These are phyloP conservation scores for Sarcomyxa edulis DNA, from an alignment of 768 basidiomycete species.

Conservation along the genomic window DNA sequence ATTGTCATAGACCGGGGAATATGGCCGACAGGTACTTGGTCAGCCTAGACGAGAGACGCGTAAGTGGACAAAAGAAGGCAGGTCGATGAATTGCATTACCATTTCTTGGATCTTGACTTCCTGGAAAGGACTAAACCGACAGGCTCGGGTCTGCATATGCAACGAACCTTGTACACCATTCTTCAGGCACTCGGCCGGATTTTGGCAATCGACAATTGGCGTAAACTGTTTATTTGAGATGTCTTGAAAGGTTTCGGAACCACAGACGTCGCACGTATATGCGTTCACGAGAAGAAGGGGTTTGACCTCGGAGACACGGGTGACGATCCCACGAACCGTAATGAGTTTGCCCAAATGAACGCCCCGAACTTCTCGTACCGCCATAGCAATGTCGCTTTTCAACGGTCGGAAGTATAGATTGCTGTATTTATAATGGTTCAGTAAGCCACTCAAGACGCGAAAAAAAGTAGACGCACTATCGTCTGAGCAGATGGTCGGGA, in stretches of 20 bases:
- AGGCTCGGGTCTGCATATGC: constrained; percentile 98
- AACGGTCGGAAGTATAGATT: constrained; percentile 93
- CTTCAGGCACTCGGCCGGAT: constrained; percentile 77
- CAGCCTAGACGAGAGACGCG: constrained; percentile 61
- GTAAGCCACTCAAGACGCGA: constrained; percentile 8
- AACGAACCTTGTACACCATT: constrained; percentile 86
- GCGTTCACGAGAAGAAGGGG: constrained; percentile 96
- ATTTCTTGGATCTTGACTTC: constrained; percentile 99
- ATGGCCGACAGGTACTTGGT: constrained; percentile 99
- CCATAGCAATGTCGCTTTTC: constrained; percentile 67
- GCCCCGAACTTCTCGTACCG: constrained; percentile 89
- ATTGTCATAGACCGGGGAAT: constrained; percentile 98
- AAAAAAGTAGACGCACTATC: constrained; percentile 70
- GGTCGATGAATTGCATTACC: constrained; percentile 39
- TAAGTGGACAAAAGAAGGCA: constrained; percentile 1
- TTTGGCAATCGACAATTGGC: constrained; percentile 86
- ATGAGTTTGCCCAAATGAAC: constrained; percentile 86
- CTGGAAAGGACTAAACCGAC: constrained; percentile 96
- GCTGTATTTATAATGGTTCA: constrained; percentile 34
- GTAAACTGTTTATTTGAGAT: constrained; percentile 88
- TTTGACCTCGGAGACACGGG: constrained; percentile 98
- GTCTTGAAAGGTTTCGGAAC: constrained; percentile 98
- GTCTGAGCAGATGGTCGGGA: constrained; percentile 84
- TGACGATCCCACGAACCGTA: constrained; percentile 96
- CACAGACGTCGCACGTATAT: constrained; percentile 97